Evolutionary conservation across 352 stramenopile species (phyloP).

Genomic region (Thraustochytrium striatum): DNA sequence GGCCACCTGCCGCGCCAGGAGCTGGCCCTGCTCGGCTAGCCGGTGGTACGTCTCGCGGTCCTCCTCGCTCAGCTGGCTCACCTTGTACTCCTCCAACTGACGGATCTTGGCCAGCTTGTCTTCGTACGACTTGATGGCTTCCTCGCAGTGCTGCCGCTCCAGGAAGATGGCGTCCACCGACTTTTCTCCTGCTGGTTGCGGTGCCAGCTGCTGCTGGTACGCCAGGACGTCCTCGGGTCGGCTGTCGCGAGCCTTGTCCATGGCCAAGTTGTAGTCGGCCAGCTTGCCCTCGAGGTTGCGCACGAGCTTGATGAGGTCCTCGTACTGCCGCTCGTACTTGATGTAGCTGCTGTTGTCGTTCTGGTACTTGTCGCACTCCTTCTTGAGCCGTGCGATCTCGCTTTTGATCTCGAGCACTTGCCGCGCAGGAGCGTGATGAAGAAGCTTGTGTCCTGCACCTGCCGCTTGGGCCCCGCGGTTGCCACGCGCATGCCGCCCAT

Average conservation of each 20-base stretch:
- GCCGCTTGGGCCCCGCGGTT: constrained; percentile 64
- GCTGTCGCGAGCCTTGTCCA: constrained; percentile 80
- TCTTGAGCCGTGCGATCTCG: constrained; percentile 72
- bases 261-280: constrained; percentile 85
- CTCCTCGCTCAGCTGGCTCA: constrained; percentile 35
- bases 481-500: constrained; percentile 79
- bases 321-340: constrained; percentile 80
- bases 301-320: constrained; percentile 64
- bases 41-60: constrained; percentile 2
- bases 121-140: constrained; percentile 69
- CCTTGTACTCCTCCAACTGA: constrained; percentile 56
- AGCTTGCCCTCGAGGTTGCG: constrained; percentile 80
- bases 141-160: constrained; percentile 74
- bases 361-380: constrained; percentile 70
- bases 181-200: constrained; percentile 50
- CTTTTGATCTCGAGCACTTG: constrained; percentile 77
- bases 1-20: background rate
- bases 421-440: constrained; percentile 80
- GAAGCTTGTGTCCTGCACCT: constrained; percentile 79
- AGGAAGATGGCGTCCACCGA: constrained; percentile 73
- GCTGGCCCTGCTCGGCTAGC: constrained; percentile 9
- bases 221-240: constrained; percentile 75
- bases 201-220: constrained; percentile 52
- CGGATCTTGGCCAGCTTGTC: constrained; percentile 53
- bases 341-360: constrained; percentile 60